Conservation (phyloP, 192 early-diverging fungal species). For the Backusella psychrophila region DNA sequence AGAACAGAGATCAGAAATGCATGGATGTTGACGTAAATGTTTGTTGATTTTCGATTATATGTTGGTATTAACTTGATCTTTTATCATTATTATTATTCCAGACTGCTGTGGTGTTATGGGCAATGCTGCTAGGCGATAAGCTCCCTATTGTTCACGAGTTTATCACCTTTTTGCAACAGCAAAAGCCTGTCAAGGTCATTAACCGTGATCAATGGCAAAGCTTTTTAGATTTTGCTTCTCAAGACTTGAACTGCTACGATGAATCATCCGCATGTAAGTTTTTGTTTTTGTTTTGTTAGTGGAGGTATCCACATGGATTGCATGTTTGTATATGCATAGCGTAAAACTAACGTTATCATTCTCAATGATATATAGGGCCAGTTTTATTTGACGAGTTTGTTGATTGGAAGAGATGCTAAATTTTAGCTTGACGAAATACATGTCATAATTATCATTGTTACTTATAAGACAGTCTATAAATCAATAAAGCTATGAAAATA, state of each 20-base stretch:
- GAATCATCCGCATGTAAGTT: slow-evolving; percentile 60
- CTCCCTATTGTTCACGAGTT: slow-evolving; percentile 46
- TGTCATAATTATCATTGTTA: neutral
- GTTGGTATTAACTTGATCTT: neutral
- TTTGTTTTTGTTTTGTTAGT: neutral
- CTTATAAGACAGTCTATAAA: neutral
- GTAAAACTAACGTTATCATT: neutral
- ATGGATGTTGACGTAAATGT: slow-evolving; percentile 53
- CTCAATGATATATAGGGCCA: slow-evolving; percentile 45
- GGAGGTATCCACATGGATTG: neutral
- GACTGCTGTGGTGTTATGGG: slow-evolving; percentile 53
- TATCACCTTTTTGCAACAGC: slow-evolving; percentile 47
- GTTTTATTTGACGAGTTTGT: slow-evolving; percentile 68
- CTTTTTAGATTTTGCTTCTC: slow-evolving; percentile 58
- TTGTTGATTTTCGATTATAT: neutral
- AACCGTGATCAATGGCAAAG: slow-evolving; percentile 69
- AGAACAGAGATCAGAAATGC: slow-evolving; percentile 59
- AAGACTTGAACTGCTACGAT: slow-evolving; percentile 57
- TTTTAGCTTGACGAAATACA: neutral
- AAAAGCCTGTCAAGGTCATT: slow-evolving; percentile 56
- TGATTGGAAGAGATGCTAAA: slow-evolving; percentile 44
- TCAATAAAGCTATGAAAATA: neutral
- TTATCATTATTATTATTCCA: slow-evolving; percentile 1
- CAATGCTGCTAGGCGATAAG: slow-evolving; percentile 41
- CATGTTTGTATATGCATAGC: neutral